phyloP scores from a whole-genome alignment of 1,284 basidiomycete species.

The Rhodotorula sp. region DNA sequence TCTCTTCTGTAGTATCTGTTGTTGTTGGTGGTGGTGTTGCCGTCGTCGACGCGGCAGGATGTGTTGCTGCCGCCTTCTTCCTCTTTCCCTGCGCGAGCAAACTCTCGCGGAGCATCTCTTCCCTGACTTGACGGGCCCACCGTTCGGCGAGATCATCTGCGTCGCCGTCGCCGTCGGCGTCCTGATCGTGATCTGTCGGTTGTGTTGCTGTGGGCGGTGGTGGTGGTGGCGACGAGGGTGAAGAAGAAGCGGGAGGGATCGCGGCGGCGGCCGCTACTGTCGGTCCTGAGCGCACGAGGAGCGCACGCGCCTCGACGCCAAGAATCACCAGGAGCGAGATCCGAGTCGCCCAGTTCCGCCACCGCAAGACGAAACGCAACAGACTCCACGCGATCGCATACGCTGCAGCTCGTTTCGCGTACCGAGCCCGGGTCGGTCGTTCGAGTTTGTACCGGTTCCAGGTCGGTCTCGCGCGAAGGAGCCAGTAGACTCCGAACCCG shows the following conservation, averaged over 20 bases:
- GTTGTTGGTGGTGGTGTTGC: background rate
- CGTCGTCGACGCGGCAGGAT: background rate
- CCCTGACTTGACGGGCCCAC: conserved; percentile 22
- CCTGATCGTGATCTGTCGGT: background rate
- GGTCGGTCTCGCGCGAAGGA: background rate
- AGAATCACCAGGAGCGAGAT: background rate
- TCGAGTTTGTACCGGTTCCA: background rate
- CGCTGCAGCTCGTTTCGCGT: background rate
- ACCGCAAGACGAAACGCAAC: background rate
- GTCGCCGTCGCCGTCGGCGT: background rate
- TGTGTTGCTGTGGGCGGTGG: background rate
- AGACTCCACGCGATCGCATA: background rate
- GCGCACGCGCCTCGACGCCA: background rate
- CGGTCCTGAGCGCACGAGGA: background rate
- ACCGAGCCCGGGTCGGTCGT: background rate
- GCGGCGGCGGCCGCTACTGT: background rate
- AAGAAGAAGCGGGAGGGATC: too few species aligned
- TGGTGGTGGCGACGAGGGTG: background rate
- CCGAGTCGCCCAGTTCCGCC: background rate
- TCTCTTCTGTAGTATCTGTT: too few species aligned
- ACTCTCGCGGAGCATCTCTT: conserved; percentile 25
- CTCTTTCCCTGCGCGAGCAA: conserved; percentile 8
- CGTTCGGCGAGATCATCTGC: conserved; percentile 14
- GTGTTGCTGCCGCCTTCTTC: background rate
- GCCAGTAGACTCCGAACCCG: background rate